phyloP scores from a whole-genome alignment of 2,329 filamentous ascomycete species.

The Polytolypa hystricis region DNA sequence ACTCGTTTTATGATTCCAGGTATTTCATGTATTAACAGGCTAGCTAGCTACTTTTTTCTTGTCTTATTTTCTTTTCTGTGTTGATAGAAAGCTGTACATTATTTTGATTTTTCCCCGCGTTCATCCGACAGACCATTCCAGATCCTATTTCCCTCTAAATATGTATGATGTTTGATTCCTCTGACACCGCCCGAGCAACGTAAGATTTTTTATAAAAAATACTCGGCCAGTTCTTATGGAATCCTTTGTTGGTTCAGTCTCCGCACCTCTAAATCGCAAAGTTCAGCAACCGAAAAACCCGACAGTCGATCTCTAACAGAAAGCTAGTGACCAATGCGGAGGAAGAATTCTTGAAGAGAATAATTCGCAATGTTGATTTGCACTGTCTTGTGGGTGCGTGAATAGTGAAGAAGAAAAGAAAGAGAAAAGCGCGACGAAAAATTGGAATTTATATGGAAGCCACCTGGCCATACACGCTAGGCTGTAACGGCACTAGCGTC shows the following conservation, averaged over 20 bases:
- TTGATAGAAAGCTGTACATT: too few species aligned
- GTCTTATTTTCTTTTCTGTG: too few species aligned
- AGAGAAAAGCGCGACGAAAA: slow-evolving; percentile 16
- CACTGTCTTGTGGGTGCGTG: slow-evolving; percentile 82
- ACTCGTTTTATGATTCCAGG: slow-evolving; percentile 4
- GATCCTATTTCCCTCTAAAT: too few species aligned
- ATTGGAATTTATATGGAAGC: slow-evolving; percentile 15
- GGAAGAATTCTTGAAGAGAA: slow-evolving; percentile 28
- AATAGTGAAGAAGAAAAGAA: slow-evolving; percentile 33
- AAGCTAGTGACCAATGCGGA: slow-evolving; percentile 45
- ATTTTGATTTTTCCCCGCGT: too few species aligned
- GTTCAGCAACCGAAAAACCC: slow-evolving; percentile 51
- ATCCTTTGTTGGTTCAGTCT: slow-evolving; percentile 43
- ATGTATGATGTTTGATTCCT: slow-evolving; percentile 56
- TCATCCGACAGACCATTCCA: too few species aligned
- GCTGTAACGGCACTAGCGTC: slow-evolving; percentile 13
- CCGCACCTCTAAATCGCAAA: slow-evolving; percentile 51
- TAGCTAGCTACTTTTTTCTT: too few species aligned
- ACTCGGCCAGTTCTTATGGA: slow-evolving; percentile 65
- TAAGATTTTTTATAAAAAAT: slow-evolving; percentile 37
- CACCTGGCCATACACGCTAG: slow-evolving; percentile 10
- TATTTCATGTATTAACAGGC: slow-evolving; percentile 11
- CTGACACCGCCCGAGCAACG: slow-evolving; percentile 76
- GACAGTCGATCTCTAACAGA: slow-evolving; percentile 52
- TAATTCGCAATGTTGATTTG: slow-evolving; percentile 50